phyloP scores from a whole-genome alignment of 2,329 filamentous ascomycete species.

The Aspergillus transmontanensis region DNA sequence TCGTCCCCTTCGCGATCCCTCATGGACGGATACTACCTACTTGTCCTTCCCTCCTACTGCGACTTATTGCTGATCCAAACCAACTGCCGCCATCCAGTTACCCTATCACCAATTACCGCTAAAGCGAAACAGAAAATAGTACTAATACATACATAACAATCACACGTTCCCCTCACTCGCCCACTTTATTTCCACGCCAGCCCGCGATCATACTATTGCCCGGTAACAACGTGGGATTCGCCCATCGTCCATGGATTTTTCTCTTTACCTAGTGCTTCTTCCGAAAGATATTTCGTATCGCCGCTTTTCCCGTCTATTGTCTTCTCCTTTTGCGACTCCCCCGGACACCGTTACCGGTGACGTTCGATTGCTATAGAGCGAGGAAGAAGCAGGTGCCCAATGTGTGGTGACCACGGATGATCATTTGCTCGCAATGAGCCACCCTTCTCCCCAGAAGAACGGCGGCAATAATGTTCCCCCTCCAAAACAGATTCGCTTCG shows the following conservation, averaged over 20 bases:
- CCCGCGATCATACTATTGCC: conserved; percentile 12
- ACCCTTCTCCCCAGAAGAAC: conserved; percentile 41
- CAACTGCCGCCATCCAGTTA: not conserved
- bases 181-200: conserved; percentile 1
- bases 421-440: conserved; percentile 43
- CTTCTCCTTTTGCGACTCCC: conserved; percentile 13
- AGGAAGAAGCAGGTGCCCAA: conserved; percentile 24
- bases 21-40: not conserved
- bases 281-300: conserved; percentile 18
- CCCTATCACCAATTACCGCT: conserved; percentile 3
- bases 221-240: conserved; percentile 19
- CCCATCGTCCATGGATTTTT: conserved; percentile 27
- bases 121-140: conserved; percentile 5
- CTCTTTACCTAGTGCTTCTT: conserved; percentile 17
- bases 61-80: not conserved
- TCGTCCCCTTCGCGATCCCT: not conserved
- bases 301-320: conserved; percentile 14
- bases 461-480: conserved; percentile 33
- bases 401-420: conserved; percentile 39
- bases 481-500: conserved; percentile 67
- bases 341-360: conserved; percentile 10
- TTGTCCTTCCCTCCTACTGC: not conserved
- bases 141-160: not conserved
- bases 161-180: conserved; percentile 8
- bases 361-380: conserved; percentile 17